Evolutionary conservation across 2,329 filamentous ascomycete genomes (phyloP).

Genomic region (Calonectria pseudoturangicola): DNA sequence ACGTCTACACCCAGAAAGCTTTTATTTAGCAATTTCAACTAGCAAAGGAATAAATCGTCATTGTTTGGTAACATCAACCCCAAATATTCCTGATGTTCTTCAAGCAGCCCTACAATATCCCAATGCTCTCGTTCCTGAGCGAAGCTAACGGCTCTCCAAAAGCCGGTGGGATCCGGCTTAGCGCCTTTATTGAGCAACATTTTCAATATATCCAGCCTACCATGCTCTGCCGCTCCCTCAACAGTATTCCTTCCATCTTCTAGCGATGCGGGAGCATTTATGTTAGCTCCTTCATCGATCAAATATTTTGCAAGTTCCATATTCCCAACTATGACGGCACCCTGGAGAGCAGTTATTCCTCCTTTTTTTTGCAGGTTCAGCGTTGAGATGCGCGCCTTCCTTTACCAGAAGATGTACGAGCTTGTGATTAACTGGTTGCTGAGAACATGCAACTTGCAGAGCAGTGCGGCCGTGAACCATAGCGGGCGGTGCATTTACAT

Average conservation of each 20-base stretch:
- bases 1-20: no score
- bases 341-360: conserved; percentile 16
- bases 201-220: not conserved
- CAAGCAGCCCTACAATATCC: no score
- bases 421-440: not conserved
- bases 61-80: no score
- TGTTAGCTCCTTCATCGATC: not conserved
- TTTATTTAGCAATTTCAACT: no score
- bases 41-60: no score
- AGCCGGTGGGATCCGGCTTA: not conserved
- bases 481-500: conserved; percentile 16
- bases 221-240: not conserved
- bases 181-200: not conserved
- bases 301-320: not conserved
- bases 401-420: conserved; percentile 16
- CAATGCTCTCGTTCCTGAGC: not conserved
- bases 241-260: not conserved
- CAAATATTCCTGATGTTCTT: no score
- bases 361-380: not conserved
- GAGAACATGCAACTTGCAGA: conserved; percentile 47
- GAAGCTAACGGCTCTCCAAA: not conserved
- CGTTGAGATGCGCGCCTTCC: conserved; percentile 11
- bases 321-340: not conserved
- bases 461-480: conserved; percentile 25
- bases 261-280: not conserved